A percentile compares a stretch with the other conserved stretches of the same genome.
Evolutionary conservation across 352 stramenopile genomes (phyloP).

Genomic region (Aphanomyces astaci): DNA sequence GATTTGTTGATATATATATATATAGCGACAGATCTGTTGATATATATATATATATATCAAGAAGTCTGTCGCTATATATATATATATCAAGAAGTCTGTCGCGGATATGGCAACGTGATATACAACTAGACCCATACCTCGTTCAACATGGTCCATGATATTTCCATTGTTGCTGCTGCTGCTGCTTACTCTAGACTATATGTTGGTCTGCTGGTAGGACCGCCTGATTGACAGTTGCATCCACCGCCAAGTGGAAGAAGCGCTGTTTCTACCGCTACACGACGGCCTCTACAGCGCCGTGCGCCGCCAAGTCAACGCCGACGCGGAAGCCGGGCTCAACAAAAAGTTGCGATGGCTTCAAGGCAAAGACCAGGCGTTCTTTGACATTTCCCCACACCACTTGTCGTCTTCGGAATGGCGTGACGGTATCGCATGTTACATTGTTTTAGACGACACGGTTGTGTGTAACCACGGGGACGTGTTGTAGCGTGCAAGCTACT

Average conservation of each 20-base stretch:
- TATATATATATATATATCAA: too few species aligned
- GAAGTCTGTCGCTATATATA: too few species aligned
- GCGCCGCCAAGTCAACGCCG: slow-evolving; percentile 56
- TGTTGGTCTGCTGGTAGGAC: slow-evolving; percentile 17
- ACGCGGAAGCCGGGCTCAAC: slow-evolving; percentile 62
- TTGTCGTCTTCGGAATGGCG: slow-evolving; percentile 82
- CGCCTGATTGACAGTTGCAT: slow-evolving; percentile 13
- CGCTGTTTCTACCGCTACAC: slow-evolving; percentile 60
- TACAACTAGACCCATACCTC: too few species aligned
- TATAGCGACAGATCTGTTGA: too few species aligned
- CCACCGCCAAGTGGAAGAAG: slow-evolving; percentile 62
- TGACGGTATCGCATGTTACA: slow-evolving; percentile 26
- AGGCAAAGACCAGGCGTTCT: slow-evolving; percentile 86
- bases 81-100: too few species aligned
- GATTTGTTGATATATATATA: too few species aligned
- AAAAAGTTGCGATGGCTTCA: slow-evolving; percentile 82
- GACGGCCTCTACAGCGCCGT: slow-evolving; percentile 49
- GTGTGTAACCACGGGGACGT: too few species aligned
- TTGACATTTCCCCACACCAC: slow-evolving; percentile 77
- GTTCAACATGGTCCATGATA: too few species aligned
- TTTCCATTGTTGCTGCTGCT: too few species aligned
- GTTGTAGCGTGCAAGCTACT: slow-evolving; percentile 51
- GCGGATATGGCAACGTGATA: too few species aligned
- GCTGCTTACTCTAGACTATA: too few species aligned
- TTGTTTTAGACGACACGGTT: too few species aligned